Evolutionary conservation across 2,329 filamentous ascomycete species (phyloP).

Genomic region (Alternaria sp.): DNA sequence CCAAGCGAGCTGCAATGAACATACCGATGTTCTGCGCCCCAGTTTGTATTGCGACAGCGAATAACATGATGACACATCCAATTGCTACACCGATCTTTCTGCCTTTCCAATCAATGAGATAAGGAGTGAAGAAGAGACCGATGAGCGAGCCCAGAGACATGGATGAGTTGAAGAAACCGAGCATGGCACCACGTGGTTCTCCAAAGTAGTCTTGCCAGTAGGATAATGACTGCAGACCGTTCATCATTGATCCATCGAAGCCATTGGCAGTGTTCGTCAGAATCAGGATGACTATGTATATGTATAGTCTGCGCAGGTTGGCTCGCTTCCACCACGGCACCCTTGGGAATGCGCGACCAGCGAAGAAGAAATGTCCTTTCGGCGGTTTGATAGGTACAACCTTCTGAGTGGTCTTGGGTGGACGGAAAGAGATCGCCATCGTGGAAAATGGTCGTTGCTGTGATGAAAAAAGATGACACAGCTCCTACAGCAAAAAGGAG

Average conservation of each 20-base stretch:
- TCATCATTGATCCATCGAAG: slow-evolving; percentile 55
- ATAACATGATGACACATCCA: slow-evolving; percentile 40
- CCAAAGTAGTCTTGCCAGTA: slow-evolving; percentile 36
- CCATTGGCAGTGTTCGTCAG: slow-evolving; percentile 55
- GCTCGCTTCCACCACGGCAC: slow-evolving; percentile 20
- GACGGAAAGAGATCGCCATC: no score
- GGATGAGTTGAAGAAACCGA: slow-evolving; percentile 38
- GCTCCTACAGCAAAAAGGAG: no score
- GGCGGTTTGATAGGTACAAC: no score
- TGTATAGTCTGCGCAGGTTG: slow-evolving; percentile 22
- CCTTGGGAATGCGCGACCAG: slow-evolving; percentile 11
- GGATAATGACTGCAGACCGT: slow-evolving; percentile 35
- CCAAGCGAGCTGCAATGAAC: slow-evolving; percentile 40
- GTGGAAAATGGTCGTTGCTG: no score
- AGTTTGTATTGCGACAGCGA: slow-evolving; percentile 37
- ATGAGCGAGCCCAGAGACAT: slow-evolving; percentile 28
- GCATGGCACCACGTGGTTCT: slow-evolving; percentile 33
- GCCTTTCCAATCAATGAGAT: slow-evolving; percentile 35
- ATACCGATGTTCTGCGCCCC: slow-evolving; percentile 38
- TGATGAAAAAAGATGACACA: no score
- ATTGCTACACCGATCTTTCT: slow-evolving; percentile 37
- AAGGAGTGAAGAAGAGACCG: slow-evolving; percentile 31
- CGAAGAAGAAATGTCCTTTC: no score
- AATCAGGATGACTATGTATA: slow-evolving; percentile 22
- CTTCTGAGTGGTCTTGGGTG: no score